phyloP scores from a whole-genome alignment of 2,329 filamentous ascomycete genomes.

The Penicillium sp. region DNA sequence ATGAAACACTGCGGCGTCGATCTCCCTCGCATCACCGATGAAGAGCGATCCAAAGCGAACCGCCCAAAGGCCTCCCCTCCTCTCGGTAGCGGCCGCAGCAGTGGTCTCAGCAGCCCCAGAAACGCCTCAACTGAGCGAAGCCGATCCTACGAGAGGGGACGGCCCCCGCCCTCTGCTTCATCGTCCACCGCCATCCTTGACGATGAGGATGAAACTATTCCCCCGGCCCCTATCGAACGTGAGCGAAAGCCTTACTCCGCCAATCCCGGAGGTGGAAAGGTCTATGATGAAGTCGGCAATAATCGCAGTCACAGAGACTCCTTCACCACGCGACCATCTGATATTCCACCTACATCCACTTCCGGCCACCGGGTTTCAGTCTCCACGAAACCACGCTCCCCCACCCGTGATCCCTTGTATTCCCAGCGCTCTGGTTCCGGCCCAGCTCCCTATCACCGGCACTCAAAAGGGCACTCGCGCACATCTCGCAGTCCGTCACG shows the following conservation, averaged over 20 bases:
- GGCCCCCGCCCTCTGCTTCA: conserved; percentile 41
- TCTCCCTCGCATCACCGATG: conserved; percentile 41
- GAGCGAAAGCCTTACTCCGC: conserved; percentile 65
- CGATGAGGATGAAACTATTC: conserved; percentile 41
- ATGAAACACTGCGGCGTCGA: conserved; percentile 52
- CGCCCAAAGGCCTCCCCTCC: conserved; percentile 23
- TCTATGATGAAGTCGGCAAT: conserved; percentile 46
- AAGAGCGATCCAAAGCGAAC: conserved; percentile 37
- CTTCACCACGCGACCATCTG: conserved; percentile 54
- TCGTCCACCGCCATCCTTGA: conserved; percentile 36
- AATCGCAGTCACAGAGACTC: conserved; percentile 25
- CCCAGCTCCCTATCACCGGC: conserved; percentile 13
- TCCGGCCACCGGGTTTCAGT: conserved; percentile 54
- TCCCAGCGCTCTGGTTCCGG: conserved; percentile 20
- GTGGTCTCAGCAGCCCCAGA: neutral
- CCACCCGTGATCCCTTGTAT: conserved; percentile 24
- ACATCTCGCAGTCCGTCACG: conserved; percentile 35
- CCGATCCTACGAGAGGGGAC: conserved; percentile 23
- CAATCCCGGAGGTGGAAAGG: conserved; percentile 60
- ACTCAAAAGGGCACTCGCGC: conserved; percentile 8
- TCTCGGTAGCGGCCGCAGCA: neutral
- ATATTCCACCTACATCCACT: conserved; percentile 53
- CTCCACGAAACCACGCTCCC: neutral
- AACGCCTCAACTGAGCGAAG: conserved; percentile 11
- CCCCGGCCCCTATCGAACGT: conserved; percentile 59